These are phyloP conservation scores for Erythrobasidium yunnanense DNA, from an alignment of 768 basidiomycete species.

Conservation along the genomic window DNA sequence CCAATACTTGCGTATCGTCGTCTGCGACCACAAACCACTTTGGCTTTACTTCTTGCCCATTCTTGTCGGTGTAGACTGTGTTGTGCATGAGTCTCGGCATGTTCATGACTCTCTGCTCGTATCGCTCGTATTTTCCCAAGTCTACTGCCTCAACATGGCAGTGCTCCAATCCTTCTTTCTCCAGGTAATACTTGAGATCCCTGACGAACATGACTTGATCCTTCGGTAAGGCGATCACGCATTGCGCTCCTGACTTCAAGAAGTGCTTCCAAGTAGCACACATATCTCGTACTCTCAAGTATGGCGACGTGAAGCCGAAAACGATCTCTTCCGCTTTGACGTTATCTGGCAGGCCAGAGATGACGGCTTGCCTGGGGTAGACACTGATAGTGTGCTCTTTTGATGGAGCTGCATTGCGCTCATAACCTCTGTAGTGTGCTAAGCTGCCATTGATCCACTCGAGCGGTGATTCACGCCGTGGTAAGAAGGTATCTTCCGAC, in stretches of 20 bases:
- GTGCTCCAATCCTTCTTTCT: conserved; percentile 9
- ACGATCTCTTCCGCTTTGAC: conserved; percentile 16
- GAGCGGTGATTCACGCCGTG: background rate
- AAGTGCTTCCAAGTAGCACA: conserved; percentile 20
- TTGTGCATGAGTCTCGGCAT: conserved; percentile 30
- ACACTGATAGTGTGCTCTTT: background rate
- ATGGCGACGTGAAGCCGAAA: conserved; percentile 22
- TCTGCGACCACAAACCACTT: conserved; percentile 35
- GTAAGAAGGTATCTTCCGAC: conserved; percentile 1
- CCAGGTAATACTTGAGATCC: background rate
- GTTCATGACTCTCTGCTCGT: conserved; percentile 35
- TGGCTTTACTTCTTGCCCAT: background rate
- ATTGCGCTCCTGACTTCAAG: conserved; percentile 13
- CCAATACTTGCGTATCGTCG: conserved; percentile 36
- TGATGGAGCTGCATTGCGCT: background rate
- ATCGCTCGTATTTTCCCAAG: conserved; percentile 29
- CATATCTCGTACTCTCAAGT: conserved; percentile 7
- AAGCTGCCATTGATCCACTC: background rate
- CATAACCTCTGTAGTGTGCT: background rate
- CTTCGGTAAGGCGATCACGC: conserved; percentile 29
- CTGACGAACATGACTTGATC: conserved; percentile 27
- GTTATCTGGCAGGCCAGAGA: conserved; percentile 10
- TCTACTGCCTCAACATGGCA: conserved; percentile 21
- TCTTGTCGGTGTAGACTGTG: background rate
- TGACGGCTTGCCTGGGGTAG: background rate